Percentiles rank a stretch among this genome's conserved stretches.
Evolutionary conservation across 495 filamentous ascomycete species (phyloP).

Genomic region (Hyphodiscus hymeniophilus): DNA sequence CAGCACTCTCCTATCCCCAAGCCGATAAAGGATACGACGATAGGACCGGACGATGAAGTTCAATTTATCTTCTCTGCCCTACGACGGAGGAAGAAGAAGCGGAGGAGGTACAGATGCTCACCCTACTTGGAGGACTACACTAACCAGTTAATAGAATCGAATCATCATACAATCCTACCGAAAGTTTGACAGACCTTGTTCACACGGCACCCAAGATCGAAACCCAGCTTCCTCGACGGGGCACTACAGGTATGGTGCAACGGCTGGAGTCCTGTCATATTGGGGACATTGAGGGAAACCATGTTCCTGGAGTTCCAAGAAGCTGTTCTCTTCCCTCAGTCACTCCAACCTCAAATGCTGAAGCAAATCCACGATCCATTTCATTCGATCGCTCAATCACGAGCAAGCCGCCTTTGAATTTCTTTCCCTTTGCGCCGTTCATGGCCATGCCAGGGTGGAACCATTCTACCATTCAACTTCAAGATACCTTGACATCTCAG

Average conservation of each 20-base stretch:
- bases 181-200: background rate
- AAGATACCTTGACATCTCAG: slow-evolving; percentile 7
- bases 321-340: slow-evolving; percentile 28
- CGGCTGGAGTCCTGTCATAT: slow-evolving; percentile 17
- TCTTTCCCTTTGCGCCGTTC: background rate
- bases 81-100: slow-evolving; percentile 30
- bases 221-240: background rate
- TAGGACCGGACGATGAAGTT: slow-evolving; percentile 33
- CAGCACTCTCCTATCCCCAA: background rate
- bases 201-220: background rate
- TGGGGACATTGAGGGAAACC: slow-evolving; percentile 16
- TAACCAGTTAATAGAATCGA: slow-evolving; percentile 7
- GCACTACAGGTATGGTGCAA: slow-evolving; percentile 29
- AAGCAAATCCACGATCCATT: background rate
- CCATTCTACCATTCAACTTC: background rate
- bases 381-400: background rate
- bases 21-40: slow-evolving; percentile 7
- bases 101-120: slow-evolving; percentile 14
- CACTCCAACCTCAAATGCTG: slow-evolving; percentile 8
- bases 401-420: background rate
- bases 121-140: background rate
- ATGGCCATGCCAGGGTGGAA: background rate
- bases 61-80: slow-evolving; percentile 36
- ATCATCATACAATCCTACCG: slow-evolving; percentile 6
- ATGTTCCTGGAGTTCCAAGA: slow-evolving; percentile 19